These are phyloP conservation scores for Zychaea mexicana DNA, from an alignment of 371 early-diverging fungal species.

Conservation along the genomic window DNA sequence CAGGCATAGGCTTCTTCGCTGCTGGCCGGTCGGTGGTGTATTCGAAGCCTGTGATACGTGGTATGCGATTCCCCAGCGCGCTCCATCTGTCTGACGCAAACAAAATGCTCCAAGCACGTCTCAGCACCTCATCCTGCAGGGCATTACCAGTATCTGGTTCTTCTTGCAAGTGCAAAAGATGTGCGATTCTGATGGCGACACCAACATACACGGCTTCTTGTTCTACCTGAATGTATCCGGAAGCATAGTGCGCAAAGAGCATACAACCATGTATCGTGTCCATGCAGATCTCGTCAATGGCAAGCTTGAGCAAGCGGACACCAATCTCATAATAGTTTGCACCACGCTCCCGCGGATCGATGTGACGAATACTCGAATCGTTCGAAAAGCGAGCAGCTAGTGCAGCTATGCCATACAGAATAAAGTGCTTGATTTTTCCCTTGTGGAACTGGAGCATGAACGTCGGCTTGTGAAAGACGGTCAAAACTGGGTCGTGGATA, in stretches of 20 bases:
- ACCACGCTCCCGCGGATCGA: neutral
- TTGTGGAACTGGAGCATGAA: neutral
- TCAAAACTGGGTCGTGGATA: neutral
- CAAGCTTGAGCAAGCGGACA: neutral
- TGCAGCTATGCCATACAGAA: neutral
- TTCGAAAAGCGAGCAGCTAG: neutral
- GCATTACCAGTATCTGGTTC: neutral
- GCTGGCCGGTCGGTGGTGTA: neutral
- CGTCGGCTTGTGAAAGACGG: neutral
- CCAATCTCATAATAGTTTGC: neutral
- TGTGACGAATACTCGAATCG: neutral
- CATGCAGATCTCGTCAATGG: neutral
- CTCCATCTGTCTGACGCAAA: neutral
- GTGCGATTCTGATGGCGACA: neutral
- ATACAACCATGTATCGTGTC: neutral
- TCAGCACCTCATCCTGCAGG: neutral
- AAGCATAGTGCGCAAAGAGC: neutral
- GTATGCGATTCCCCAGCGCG: neutral
- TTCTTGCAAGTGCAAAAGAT: neutral
- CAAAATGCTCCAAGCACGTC: neutral
- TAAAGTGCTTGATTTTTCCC: neutral
- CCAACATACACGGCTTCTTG: neutral
- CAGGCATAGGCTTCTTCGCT: neutral
- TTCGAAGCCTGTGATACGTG: neutral
- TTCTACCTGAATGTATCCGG: neutral